These are phyloP conservation scores for Ballota nigra DNA, from an alignment of 257 asterid genomes.

Conservation along the genomic window DNA sequence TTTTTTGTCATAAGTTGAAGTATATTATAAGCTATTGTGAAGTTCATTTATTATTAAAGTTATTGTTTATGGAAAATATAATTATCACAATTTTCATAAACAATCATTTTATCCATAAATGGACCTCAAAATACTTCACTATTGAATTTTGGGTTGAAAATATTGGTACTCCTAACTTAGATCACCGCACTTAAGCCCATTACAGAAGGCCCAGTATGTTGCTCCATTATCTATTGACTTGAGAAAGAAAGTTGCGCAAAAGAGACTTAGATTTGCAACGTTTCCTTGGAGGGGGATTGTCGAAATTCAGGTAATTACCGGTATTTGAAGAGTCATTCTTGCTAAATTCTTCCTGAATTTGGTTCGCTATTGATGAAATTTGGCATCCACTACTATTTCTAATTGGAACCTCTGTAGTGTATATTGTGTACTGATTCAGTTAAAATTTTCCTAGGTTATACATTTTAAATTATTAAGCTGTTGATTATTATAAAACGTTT, in stretches of 20 bases:
- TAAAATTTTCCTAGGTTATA: neutral
- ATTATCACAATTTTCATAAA: no score
- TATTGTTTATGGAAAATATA: no score
- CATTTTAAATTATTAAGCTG: neutral
- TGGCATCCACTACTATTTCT: neutral
- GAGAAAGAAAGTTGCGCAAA: neutral
- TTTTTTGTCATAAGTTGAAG: no score
- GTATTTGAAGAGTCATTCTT: neutral
- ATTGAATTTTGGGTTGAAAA: no score
- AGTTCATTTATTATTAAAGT: no score
- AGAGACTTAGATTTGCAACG: neutral
- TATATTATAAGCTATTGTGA: no score
- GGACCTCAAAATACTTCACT: no score
- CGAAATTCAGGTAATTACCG: conserved; percentile 10
- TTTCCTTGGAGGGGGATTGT: neutral
- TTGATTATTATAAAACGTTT: neutral
- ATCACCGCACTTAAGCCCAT: neutral
- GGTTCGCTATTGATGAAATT: neutral
- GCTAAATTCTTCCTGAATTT: neutral
- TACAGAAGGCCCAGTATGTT: neutral
- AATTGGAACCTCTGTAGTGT: neutral
- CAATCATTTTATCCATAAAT: no score
- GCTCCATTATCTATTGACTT: neutral
- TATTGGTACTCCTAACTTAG: no score
- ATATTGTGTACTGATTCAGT: neutral